phyloP scores from a whole-genome alignment of 2,329 filamentous ascomycete species.

The Xylariaceae sp. region DNA sequence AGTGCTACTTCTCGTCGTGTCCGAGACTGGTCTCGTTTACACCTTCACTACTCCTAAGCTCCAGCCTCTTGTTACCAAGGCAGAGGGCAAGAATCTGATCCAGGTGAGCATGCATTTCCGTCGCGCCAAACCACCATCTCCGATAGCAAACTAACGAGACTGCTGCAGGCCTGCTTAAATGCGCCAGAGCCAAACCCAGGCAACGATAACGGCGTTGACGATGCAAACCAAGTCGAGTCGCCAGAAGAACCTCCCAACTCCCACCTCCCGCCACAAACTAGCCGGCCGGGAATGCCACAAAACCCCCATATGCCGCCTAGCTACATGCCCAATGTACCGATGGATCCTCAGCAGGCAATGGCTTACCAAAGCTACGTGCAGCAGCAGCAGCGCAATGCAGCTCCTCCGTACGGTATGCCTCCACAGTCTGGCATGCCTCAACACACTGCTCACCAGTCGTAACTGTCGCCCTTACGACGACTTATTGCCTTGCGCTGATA shows the following conservation, averaged over 20 bases:
- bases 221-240: conserved; percentile 79
- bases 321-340: conserved; percentile 69
- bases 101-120: conserved; percentile 67
- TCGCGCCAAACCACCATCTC: conserved; percentile 1
- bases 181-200: conserved; percentile 87
- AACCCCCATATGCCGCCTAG: conserved; percentile 66
- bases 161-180: conserved; percentile 84
- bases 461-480: conserved; percentile 43
- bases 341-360: conserved; percentile 78
- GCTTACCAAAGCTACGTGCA: conserved; percentile 86
- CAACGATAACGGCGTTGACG: conserved; percentile 81
- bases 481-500: conserved; percentile 53
- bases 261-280: conserved; percentile 72
- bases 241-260: conserved; percentile 85
- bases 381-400: conserved; percentile 69
- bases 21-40: conserved; percentile 95
- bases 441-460: conserved; percentile 82
- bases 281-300: conserved; percentile 69
- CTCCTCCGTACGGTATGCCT: conserved; percentile 76
- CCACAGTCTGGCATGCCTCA: conserved; percentile 79
- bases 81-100: conserved; percentile 98
- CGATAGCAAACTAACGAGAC: conserved; percentile 41
- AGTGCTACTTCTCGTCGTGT: conserved; percentile 94
- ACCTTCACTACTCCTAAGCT: conserved; percentile 99
- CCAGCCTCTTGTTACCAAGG: conserved; percentile 96